A percentile compares a stretch with the other conserved stretches of the same genome.
phyloP scores from a whole-genome alignment of 2,329 filamentous ascomycete genomes.

The Paecilomyces variotii region DNA sequence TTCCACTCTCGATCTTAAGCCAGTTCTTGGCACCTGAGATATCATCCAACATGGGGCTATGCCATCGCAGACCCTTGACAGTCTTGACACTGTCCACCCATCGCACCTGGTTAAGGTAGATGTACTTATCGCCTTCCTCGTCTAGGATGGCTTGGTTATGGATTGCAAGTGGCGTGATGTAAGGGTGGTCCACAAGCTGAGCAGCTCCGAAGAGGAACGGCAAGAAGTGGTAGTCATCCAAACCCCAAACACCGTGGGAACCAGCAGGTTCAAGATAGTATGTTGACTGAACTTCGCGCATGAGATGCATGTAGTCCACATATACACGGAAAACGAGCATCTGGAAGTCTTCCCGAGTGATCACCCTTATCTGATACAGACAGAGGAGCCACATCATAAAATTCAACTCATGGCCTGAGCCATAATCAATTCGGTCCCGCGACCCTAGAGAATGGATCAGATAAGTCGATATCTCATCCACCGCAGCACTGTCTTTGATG shows the following conservation, averaged over 20 bases:
- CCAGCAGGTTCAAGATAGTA: conserved; percentile 97
- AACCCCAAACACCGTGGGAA: conserved; percentile 94
- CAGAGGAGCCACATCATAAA: conserved; percentile 96
- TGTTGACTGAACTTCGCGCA: conserved; percentile 79
- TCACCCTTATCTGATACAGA: conserved; percentile 66
- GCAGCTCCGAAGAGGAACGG: conserved; percentile 92
- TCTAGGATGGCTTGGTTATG: conserved; percentile 84
- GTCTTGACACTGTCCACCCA: conserved; percentile 98
- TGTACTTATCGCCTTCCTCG: conserved; percentile 71
- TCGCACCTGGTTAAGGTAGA: conserved; percentile 86
- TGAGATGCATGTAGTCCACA: conserved; percentile 70
- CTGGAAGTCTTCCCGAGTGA: conserved; percentile 61
- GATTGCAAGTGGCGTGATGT: conserved; percentile 69
- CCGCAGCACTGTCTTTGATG: conserved; percentile 39
- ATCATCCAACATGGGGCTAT: conserved; percentile 96
- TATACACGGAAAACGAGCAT: conserved; percentile 72
- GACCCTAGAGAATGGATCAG: conserved; percentile 80
- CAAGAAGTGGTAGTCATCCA: conserved; percentile 95
- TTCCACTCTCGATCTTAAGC: conserved; percentile 87
- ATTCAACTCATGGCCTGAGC: conserved; percentile 94
- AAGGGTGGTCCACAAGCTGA: conserved; percentile 78
- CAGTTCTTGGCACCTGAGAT: conserved; percentile 86
- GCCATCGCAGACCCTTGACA: conserved; percentile 89
- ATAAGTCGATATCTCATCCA: conserved; percentile 70
- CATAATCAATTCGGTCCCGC: conserved; percentile 82